Conservation (phyloP, 2,329 filamentous ascomycete genomes). For the Westerdykella aurantiaca region DNA sequence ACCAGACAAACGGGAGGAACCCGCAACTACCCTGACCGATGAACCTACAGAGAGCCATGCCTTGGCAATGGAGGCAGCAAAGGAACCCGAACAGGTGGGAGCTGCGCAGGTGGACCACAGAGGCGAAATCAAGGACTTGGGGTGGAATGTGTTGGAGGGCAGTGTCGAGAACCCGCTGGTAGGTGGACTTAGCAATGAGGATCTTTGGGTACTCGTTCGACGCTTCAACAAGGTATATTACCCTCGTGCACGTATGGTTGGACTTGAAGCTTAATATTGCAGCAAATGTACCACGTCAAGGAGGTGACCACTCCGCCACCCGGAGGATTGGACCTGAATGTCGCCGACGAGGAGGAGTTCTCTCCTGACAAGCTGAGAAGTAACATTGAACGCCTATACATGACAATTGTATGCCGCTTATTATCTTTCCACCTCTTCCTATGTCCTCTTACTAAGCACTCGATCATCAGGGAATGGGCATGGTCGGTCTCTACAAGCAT, state of each 20-base stretch:
- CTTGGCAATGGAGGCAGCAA: conserved; percentile 35
- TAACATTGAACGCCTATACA: conserved; percentile 74
- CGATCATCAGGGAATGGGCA: conserved; percentile 51
- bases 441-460: conserved; percentile 5
- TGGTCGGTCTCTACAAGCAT: conserved; percentile 66
- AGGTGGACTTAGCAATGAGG: conserved; percentile 64
- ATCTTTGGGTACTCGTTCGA: conserved; percentile 65
- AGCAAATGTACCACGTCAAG: conserved; percentile 67
- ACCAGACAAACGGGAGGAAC: conserved; percentile 21
- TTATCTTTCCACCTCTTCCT: neutral
- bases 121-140: conserved; percentile 58
- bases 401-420: conserved; percentile 53
- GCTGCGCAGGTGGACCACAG: conserved; percentile 39
- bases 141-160: conserved; percentile 60
- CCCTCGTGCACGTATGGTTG: neutral
- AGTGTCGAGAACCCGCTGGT: conserved; percentile 57
- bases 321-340: conserved; percentile 70
- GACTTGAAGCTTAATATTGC: conserved; percentile 15
- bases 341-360: conserved; percentile 77
- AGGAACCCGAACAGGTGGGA: conserved; percentile 39
- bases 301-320: conserved; percentile 55
- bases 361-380: conserved; percentile 75
- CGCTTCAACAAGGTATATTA: conserved; percentile 63
- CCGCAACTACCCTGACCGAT: conserved; percentile 33
- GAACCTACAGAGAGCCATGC: conserved; percentile 45